Base-by-base conservation (phyloP, 1,139 yeast species). In the Kodamaea arcana region DNA sequence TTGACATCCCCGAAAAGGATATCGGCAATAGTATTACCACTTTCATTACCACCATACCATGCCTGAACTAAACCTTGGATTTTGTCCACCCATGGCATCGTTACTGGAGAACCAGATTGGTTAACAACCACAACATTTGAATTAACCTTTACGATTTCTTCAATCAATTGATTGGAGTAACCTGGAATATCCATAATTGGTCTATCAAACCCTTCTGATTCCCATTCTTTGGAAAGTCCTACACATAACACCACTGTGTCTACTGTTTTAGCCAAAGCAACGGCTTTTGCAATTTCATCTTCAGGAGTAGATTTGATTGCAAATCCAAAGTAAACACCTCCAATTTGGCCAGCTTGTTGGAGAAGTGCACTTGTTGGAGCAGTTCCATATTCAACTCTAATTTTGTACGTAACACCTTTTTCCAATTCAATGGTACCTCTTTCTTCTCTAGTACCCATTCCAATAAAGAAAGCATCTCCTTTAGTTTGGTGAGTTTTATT, bases 51-150 rank as follows among this genome's bases (percentile, higher is more conserved):
- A 4, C 69, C 69, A 38, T 54, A 63, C 69, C 69, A 63, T 9
- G 65, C 77, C 38, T 78, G 83, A 6, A 78, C 56, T 26, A 78
- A 47, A 4, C 72, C 74, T 36, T 62, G 64, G 13, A 69, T 74
- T 16, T 69, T 52, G 27, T 64, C 54, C 11, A 62, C 51, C 81
- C 83, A 78, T 22, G 81, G 80, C 67, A 79, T 62, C 24, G 72
- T 62, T 20, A 78, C 82, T 1, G 85, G 83, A 10, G 81, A 66
- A 34, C 84, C 84, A 3, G 80, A 68, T 51, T 78, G 83, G 53
- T 75, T 70, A 16, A 78, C 80, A 30, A 78, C 60, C 15, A 75
- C 68, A 8, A 72, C 65, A 47, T 76, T 72, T 26, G 69, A 65
- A 46, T 76, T 77, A 30, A 62, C 81, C 31, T 59, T 60, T 24